phyloP scores from a whole-genome alignment of 73 alveolate species.

The Paramecium bursaria region DNA sequence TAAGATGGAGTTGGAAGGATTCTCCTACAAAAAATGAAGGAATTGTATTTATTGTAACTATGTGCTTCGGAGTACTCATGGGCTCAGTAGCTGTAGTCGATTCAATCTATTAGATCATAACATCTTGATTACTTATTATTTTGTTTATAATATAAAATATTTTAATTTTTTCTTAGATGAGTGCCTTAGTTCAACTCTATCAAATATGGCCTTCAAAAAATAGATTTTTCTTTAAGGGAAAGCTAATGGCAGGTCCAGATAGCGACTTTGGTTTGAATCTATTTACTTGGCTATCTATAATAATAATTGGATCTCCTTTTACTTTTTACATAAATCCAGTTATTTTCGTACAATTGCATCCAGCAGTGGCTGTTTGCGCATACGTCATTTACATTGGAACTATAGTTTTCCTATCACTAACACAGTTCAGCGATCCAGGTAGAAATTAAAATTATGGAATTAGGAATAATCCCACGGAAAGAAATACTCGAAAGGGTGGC shows the following conservation, averaged over 20 bases:
- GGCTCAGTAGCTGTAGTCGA: constrained; percentile 53
- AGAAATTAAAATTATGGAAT: not conserved
- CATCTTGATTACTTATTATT: too few species aligned
- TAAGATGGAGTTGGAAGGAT: constrained; percentile 17
- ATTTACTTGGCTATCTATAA: constrained; percentile 52
- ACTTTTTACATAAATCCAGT: constrained; percentile 46
- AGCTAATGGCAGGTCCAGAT: constrained; percentile 68
- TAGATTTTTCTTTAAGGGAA: constrained; percentile 69
- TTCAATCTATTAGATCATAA: constrained; percentile 48
- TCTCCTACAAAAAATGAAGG: not conserved
- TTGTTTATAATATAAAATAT: too few species aligned
- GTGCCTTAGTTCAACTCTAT: constrained; percentile 55
- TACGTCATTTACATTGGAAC: constrained; percentile 4
- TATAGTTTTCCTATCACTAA: not conserved
- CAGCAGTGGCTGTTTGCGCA: constrained; percentile 54
- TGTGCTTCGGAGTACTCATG: constrained; percentile 13
- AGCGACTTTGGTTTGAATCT: constrained; percentile 52
- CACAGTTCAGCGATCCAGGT: constrained; percentile 53
- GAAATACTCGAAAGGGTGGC: constrained; percentile 12
- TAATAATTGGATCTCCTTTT: constrained; percentile 62
- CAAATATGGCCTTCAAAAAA: constrained; percentile 71
- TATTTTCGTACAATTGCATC: constrained; percentile 48
- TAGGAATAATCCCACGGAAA: constrained; percentile 47
- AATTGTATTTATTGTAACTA: not conserved
- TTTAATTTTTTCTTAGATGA: too few species aligned